Base-by-base conservation (phyloP, 2,329 filamentous ascomycete genomes). In the Nothopassalora personata region DNA sequence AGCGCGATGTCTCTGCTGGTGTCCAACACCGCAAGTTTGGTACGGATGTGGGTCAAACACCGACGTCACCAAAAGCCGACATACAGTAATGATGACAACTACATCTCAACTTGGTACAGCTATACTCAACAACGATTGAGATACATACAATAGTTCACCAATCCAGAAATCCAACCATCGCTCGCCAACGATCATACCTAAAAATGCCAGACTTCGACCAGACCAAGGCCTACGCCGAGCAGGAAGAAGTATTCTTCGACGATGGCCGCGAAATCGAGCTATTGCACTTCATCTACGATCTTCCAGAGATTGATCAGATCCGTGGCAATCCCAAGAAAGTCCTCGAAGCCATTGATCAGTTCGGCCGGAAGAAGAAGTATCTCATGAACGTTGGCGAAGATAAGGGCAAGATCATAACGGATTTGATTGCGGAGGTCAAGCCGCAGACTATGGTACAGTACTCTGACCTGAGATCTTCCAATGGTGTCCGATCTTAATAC, bases 311-410 rank as follows among this genome's bases (percentile, higher is more conserved):
- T 30, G 81, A 86, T 8, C 49, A 84, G 54, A 80, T 91, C 57
- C 80, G 86, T 53, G 84, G 83, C 19, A 85, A 83, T 19, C 88
- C 89, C 0, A 70, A 80, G 15, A 81, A 80, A 57, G 82, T 93
- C 1, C 77, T 92, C 0, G 77, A 80, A 28, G 83, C 83, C 30
- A 91, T 93, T 71, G 88, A 93, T 68, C 83, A 88, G 54, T 93
- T 81, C 72, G 83, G 77, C 11, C 75, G 82, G 47, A 85, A 81
- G 2, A 80, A 83, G 61, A 88, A 86, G 70, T 89, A 87, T 63
- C 81, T 93, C 54, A 93, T 93, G 86, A 93, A 91, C 64, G 84
- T 94, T 1, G 89, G 90, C 45, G 81, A 86, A 65, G 80, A 85
- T 68, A 94, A 94, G 74, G 89, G 88, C 50, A 81, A 79, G 62